Base-by-base conservation (phyloP, 2,329 filamentous ascomycete genomes). In the Conoideocrella luteorostrata region DNA sequence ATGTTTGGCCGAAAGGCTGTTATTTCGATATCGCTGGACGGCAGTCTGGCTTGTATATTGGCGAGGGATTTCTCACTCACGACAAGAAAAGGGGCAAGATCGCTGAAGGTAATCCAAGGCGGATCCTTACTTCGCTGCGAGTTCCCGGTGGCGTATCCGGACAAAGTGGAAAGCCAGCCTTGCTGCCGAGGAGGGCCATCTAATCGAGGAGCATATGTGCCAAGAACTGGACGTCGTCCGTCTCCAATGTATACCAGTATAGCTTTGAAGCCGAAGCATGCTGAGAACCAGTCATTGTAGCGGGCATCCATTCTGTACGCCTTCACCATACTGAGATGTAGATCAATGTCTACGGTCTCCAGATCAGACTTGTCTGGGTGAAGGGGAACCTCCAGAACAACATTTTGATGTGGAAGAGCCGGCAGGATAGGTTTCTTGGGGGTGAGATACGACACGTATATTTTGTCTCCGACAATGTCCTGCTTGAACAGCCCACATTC, bases 21-120 rank as follows among this genome's bases (percentile, higher is more conserved):
- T 58, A 85, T 77, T 42, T 83, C 80, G 65, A 85, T 56, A 23
- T 71, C 61, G 11, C 64, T 67, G 0, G 65, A 64, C 0, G 71
- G 64, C 5, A 88, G 62, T 4, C 80, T 72, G 5, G 59, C 58
- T 26, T 76, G 78, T 37, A 94, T 76, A 52, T 86, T 73, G 17
- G 71, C 64, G n/a, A 90, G 72, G 1, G 86, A 93, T 2, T 78
- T 74, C 47, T 81, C 72, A 1, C 82, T 86, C 5, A 83, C 74
- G 20, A 95, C 63, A 12, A 95, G 74, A 59, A 85, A 86, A 1
- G 87, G 84, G 1, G 86, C 86, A 50, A 78, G 77, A 62, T 93
- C 87, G 30, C 80, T 77, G 63, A 91, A 93, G 2, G 77, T 78
- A 34, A 91, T 72, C 56, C 69, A 75, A 28, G 71, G 67, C 11